Conservation (phyloP, 371 early-diverging fungal species). For the Syncephalastrum contaminatum region DNA sequence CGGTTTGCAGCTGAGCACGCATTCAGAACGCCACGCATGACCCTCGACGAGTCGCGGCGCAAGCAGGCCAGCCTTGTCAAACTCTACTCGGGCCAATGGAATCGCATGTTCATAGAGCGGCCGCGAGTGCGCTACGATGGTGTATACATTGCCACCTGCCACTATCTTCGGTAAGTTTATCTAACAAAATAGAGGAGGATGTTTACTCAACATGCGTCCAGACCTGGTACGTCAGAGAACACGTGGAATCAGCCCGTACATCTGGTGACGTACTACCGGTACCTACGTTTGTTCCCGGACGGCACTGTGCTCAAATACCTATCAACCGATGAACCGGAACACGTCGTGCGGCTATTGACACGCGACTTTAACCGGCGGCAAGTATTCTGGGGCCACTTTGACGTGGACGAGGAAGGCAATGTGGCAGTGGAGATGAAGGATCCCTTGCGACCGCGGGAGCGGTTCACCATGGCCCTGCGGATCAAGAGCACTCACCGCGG, state of each 20-base stretch:
- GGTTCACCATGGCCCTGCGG: conserved; percentile 42
- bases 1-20: conserved; percentile 51
- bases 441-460: conserved; percentile 26
- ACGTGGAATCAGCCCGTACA: conserved; percentile 62
- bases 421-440: conserved; percentile 36
- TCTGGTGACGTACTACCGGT: conserved; percentile 71
- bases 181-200: background rate
- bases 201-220: conserved; percentile 9
- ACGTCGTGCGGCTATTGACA: conserved; percentile 35
- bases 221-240: conserved; percentile 51
- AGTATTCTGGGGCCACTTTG: conserved; percentile 47
- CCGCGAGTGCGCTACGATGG: conserved; percentile 71
- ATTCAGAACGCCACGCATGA: conserved; percentile 34
- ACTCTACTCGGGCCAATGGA: conserved; percentile 39
- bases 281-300: conserved; percentile 64
- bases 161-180: conserved; percentile 52
- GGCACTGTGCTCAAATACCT: conserved; percentile 47
- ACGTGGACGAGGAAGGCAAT: conserved; percentile 18
- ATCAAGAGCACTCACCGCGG: conserved; percentile 60
- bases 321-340: conserved; percentile 56
- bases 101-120: conserved; percentile 59
- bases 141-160: conserved; percentile 64
- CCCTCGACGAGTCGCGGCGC: conserved; percentile 19
- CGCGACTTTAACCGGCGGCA: conserved; percentile 34
- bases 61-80: conserved; percentile 23